Conservation (phyloP, 441 rosid species). For the Populus trichocarpa region DNA sequence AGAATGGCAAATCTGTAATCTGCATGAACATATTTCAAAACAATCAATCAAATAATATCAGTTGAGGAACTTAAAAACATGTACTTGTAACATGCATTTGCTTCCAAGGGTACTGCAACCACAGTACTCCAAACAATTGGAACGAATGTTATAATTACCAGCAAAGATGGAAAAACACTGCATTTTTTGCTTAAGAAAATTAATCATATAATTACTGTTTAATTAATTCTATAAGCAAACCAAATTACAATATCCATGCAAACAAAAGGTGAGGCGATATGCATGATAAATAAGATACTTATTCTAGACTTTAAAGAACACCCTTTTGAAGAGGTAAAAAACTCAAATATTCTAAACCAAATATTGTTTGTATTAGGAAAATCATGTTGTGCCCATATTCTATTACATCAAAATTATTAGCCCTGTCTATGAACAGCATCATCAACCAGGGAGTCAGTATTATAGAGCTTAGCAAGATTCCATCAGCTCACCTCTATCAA, state of each 20-base stretch:
- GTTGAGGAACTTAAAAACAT: background rate
- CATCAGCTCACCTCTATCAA: background rate
- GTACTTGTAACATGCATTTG: background rate
- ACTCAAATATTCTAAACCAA: background rate
- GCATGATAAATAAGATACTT: background rate
- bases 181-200: background rate
- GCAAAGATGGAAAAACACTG: background rate
- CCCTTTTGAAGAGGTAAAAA: background rate
- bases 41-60: constrained; percentile 9
- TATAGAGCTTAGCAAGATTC: background rate
- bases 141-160: background rate
- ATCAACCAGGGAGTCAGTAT: background rate
- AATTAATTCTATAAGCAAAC: background rate
- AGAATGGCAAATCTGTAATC: constrained; percentile 95
- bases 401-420: background rate
- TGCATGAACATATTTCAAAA: constrained; percentile 39
- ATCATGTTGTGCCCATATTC: background rate
- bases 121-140: background rate
- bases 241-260: background rate
- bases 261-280: background rate
- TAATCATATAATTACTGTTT: background rate
- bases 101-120: background rate
- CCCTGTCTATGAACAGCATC: background rate
- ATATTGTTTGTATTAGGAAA: background rate
- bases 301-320: background rate